Evolutionary conservation across 2,329 filamentous ascomycete species (phyloP).

Genomic region (Lecanicillium sp.): DNA sequence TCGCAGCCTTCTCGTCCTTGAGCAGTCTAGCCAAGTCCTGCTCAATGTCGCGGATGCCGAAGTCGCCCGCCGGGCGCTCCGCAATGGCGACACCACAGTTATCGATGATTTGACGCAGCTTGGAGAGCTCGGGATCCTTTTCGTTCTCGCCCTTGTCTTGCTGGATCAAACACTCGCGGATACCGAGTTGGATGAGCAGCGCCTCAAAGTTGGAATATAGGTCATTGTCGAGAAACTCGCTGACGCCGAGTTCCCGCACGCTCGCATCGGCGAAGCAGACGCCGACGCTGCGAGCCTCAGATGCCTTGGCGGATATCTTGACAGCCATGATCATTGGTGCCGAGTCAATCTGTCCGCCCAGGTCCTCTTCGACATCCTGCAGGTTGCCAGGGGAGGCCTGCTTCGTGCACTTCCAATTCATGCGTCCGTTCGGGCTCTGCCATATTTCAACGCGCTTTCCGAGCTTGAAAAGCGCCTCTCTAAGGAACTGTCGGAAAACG

Average conservation of each 20-base stretch:
- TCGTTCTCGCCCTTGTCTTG: constrained; percentile 71
- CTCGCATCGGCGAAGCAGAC: constrained; percentile 98
- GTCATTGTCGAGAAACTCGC: constrained; percentile 98
- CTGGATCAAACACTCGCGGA: constrained; percentile 88
- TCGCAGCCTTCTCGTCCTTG: constrained; percentile 74
- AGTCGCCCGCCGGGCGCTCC: constrained; percentile 69
- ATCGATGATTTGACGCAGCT: constrained; percentile 82
- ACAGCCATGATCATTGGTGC: constrained; percentile 93
- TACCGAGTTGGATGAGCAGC: constrained; percentile 88
- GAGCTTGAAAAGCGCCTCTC: constrained; percentile 86
- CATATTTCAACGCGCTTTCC: constrained; percentile 91
- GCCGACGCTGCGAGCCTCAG: constrained; percentile 77
- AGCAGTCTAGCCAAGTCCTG: constrained; percentile 84
- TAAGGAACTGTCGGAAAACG: constrained; percentile 90
- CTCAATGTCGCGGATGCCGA: constrained; percentile 85
- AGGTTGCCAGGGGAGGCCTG: constrained; percentile 93
- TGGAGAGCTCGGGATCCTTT: constrained; percentile 81
- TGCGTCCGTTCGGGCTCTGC: constrained; percentile 65
- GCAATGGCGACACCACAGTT: constrained; percentile 87
- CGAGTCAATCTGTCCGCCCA: constrained; percentile 77
- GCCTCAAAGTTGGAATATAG: constrained; percentile 97
- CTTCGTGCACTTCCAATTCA: constrained; percentile 88
- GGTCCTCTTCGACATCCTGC: constrained; percentile 93
- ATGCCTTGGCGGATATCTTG: constrained; percentile 82
- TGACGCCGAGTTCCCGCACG: constrained; percentile 89